Evolutionary conservation across 2,329 filamentous ascomycete genomes (phyloP), one percentile per base, ranked within the genome.

Genomic region (Sporothrix protearum): DNA sequence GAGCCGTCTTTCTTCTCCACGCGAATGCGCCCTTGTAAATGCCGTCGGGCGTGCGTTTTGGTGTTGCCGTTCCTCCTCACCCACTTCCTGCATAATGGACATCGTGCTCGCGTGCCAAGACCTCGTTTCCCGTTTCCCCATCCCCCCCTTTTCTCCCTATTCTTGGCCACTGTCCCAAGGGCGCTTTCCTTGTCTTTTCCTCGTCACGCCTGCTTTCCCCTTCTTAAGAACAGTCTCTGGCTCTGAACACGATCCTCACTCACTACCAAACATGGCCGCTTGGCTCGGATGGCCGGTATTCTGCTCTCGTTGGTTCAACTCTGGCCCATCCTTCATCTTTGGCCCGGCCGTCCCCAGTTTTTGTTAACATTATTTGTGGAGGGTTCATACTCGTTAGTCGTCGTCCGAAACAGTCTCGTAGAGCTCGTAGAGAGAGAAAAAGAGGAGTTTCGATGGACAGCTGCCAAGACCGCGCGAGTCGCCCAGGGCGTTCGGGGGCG

Each of bases 71-170:
- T 16, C 10, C 14, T 57, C 33, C 22, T 19, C 55, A 42, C 57
- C 33, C 49, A 53, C 59, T 64, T 47, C n/a, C 51, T 57, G 47
- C 47, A 64, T 16, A 47, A 22, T 64, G 30, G 36, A n/a, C 59
- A 66, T 66, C 42, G 42, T 68, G 51, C 61, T 42, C 59, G 59
- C 59, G 59, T 68, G 70, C 70, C 70, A 71, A 71, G 70, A 71
- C 70, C 53, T 71, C 70, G 70, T 71, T 42, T 71, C 28, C 45
- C 59, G 36, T 63, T 42, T 25, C 36, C 59, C 59, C 59, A 47
- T 49, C 25, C 33, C 55, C 70, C 39, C 59, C 45, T 57, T 64
- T 64, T 45, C 39, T 55, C 25, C 28, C 49, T 61, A 22, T 61
- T n/a, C 4, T 16, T 3, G 28, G 12, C 55, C 68, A 49, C 22